phyloP scores from a whole-genome alignment of 2,329 filamentous ascomycete species.

The Fusarium sp. region DNA sequence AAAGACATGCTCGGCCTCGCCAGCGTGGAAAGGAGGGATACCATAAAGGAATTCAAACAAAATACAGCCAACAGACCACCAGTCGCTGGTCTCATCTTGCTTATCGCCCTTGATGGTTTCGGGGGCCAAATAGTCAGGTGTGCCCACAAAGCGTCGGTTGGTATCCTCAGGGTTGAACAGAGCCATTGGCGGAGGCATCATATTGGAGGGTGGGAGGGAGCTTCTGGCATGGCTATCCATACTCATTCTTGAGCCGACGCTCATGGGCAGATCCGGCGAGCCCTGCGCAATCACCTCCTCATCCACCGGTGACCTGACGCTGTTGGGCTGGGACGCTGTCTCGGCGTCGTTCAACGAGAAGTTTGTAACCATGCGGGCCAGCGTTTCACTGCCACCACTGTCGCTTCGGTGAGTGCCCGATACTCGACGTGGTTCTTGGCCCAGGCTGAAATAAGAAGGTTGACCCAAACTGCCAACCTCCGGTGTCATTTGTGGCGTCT shows the following conservation, averaged over 20 bases:
- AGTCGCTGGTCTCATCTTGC: conserved; percentile 98
- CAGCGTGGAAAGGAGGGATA: conserved; percentile 92
- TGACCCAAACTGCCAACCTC: conserved; percentile 76
- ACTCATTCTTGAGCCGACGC: conserved; percentile 50
- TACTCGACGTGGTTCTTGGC: conserved; percentile 76
- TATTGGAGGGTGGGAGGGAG: conserved; percentile 67
- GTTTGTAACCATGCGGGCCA: conserved; percentile 85
- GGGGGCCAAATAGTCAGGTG: conserved; percentile 95
- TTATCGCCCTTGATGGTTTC: conserved; percentile 96
- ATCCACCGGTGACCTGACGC: conserved; percentile 75
- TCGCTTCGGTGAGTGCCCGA: conserved; percentile 88
- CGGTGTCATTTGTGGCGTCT: conserved; percentile 90
- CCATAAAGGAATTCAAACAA: conserved; percentile 97
- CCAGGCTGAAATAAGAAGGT: conserved; percentile 92
- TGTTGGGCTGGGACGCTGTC: conserved; percentile 58
- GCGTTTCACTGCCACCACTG: conserved; percentile 88
- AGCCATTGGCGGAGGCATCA: conserved; percentile 93
- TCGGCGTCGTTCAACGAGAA: conserved; percentile 80
- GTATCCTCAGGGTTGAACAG: conserved; percentile 96
- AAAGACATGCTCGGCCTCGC: conserved; percentile 92
- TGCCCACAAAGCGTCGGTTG: conserved; percentile 93
- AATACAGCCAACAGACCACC: conserved; percentile 99
- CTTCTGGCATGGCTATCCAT: conserved; percentile 54
- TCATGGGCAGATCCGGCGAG: conserved; percentile 81
- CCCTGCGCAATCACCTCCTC: conserved; percentile 81